Evolutionary conservation across 202 grass and related monocot genomes (phyloP).

Genomic region (Eragrostis tef): DNA sequence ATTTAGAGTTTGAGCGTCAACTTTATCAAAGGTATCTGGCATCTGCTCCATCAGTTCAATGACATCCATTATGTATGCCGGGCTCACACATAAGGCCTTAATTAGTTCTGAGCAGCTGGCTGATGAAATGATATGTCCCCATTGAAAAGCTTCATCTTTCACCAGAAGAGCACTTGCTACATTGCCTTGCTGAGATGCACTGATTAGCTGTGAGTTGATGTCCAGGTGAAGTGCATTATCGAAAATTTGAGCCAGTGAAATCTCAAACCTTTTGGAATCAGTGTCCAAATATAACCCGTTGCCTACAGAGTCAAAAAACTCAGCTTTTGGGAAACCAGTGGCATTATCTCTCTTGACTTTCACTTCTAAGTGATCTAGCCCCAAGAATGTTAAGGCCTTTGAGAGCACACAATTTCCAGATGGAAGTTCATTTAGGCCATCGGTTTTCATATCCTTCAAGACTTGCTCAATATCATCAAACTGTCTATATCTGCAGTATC

Average conservation of each 20-base stretch:
- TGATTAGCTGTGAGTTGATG: slow-evolving; percentile 56
- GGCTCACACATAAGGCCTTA: slow-evolving; percentile 52
- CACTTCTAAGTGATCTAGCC: slow-evolving; percentile 71
- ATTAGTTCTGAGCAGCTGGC: slow-evolving; percentile 57
- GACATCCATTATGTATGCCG: slow-evolving; percentile 51
- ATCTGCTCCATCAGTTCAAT: slow-evolving; percentile 62
- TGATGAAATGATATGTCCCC: slow-evolving; percentile 62
- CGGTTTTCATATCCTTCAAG: slow-evolving; percentile 59
- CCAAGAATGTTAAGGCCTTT: slow-evolving; percentile 75
- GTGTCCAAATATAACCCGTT: slow-evolving; percentile 90
- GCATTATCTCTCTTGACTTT: slow-evolving; percentile 91
- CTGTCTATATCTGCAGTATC: slow-evolving; percentile 86
- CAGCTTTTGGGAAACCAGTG: slow-evolving; percentile 67
- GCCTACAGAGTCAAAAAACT: slow-evolving; percentile 93
- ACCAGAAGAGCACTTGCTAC: slow-evolving; percentile 56
- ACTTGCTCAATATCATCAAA: slow-evolving; percentile 76
- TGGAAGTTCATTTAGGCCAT: slow-evolving; percentile 53
- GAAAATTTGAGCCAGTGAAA: slow-evolving; percentile 64
- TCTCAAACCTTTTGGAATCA: slow-evolving; percentile 71
- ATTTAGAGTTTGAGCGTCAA: slow-evolving; percentile 74
- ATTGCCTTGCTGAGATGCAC: slow-evolving; percentile 65
- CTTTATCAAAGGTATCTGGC: slow-evolving; percentile 51
- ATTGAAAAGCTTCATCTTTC: slow-evolving; percentile 73
- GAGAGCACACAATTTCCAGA: slow-evolving; percentile 69
- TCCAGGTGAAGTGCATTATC: slow-evolving; percentile 59